A percentile compares a stretch with the other conserved stretches of the same genome.
Evolutionary conservation across 208 protist genomes (phyloP).

Genomic region (Acanthamoeba culbertsoni): DNA sequence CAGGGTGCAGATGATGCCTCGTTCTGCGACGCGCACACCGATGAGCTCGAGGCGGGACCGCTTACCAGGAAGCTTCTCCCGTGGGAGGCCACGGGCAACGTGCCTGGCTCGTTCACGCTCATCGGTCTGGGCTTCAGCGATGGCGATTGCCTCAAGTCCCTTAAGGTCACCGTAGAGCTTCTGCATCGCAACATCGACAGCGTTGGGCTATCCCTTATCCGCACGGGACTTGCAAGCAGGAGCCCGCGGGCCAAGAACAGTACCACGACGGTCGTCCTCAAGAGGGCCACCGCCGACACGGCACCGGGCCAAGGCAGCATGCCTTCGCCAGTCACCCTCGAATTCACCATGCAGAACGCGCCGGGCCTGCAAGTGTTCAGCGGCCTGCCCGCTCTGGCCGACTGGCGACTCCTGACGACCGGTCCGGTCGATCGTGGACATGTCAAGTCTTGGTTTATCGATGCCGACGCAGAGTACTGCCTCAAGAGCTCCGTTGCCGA

Average conservation of each 20-base stretch:
- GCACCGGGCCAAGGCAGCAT: background rate
- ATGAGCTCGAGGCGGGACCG: background rate
- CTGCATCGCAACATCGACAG: background rate
- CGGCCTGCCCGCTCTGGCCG: background rate
- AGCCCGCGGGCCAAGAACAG: background rate
- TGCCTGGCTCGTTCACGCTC: background rate
- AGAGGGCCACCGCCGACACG: background rate
- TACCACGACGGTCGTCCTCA: background rate
- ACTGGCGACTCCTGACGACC: background rate
- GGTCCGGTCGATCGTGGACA: background rate
- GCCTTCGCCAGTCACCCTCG: no score
- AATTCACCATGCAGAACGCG: background rate
- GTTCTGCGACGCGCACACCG: slow-evolving; percentile 15
- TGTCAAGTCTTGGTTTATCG: background rate
- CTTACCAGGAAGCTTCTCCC: background rate
- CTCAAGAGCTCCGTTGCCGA: background rate
- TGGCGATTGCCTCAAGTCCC: background rate
- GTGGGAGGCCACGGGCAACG: background rate
- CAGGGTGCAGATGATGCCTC: background rate
- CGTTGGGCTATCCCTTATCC: background rate
- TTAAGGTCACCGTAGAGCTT: background rate
- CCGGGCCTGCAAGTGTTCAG: background rate
- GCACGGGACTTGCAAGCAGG: background rate
- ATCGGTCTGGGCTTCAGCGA: background rate
- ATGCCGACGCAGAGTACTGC: background rate